Base-by-base conservation (phyloP, 257 asterid genomes). In the Coffea eugenioides region DNA sequence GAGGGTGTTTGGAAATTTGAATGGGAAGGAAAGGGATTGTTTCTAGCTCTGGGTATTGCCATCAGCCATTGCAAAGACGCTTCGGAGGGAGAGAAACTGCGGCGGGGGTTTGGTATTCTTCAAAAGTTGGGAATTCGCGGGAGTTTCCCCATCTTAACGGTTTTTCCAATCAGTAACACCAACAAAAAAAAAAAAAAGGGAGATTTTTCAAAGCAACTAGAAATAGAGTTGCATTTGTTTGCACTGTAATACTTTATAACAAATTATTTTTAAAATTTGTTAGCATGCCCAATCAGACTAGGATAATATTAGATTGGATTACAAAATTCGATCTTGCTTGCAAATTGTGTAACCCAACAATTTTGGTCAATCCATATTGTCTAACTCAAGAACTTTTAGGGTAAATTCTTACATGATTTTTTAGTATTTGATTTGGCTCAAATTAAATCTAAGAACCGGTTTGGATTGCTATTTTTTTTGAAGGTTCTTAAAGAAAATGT, bases 21-120 rank as follows among this genome's bases (percentile, higher is more conserved):
- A 83, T 78, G 79, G 78, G 82, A 87, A 87, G 90, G 91, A 91
- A 87, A 91, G 80, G 80, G 83, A 76, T 77, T 74, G 84, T 83
- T 81, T 80, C 41, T 61, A 71, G 75, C 79, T 80, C 41, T 51
- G 75, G 75, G 78, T 43, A 48, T 59, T 67, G 81, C 73, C 78
- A 79, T 61, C 51, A 56, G 25, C 43, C 2, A 59, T 48, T 14
- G 56, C 8, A 36, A 39, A 39, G 62, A 57, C 16, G 51, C 65
- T 39, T 4, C 5, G 11, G 48, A 20, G 75, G 52, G 61, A 18
- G 71, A 77, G 43, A 48, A 56, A 45, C 62, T 51, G 67, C 54
- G 69, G 76, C 31, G 1, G 76, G 76, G 90, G 87, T 79, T 90
- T 88, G 91, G 93, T 90, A 90, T 93, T 88, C 94, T 93, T 90